phyloP scores from a whole-genome alignment of 2,329 filamentous ascomycete species.

The Hypoxylon sp. region DNA sequence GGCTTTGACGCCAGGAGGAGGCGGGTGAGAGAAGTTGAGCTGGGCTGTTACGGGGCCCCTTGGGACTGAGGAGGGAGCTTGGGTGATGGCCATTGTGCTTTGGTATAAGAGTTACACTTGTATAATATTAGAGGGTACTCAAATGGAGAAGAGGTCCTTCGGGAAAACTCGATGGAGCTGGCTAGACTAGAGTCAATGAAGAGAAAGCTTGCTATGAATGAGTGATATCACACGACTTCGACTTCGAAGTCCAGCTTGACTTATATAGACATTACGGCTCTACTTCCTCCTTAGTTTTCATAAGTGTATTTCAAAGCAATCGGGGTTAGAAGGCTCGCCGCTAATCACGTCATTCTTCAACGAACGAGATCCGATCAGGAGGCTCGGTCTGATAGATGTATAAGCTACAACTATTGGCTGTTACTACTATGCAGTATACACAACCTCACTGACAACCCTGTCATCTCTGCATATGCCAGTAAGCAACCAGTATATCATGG shows the following conservation, averaged over 20 bases:
- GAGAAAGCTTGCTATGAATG: conserved; percentile 6
- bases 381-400: neutral
- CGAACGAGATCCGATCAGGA: conserved; percentile 20
- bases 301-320: conserved; percentile 41
- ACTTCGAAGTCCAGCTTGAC: conserved; percentile 31
- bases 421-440: neutral
- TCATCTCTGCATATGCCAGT: conserved; percentile 7
- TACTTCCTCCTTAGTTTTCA: conserved; percentile 1
- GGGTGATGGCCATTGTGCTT: conserved; percentile 57
- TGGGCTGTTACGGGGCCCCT: conserved; percentile 72
- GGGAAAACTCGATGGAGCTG: neutral
- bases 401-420: conserved; percentile 5
- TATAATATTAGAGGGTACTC: neutral
- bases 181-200: neutral
- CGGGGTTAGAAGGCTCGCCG: conserved; percentile 8
- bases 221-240: conserved; percentile 12
- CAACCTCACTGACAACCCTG: neutral
- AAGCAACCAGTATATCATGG: neutral
- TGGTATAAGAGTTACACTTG: neutral
- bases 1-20: conserved; percentile 69
- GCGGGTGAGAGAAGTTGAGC: conserved; percentile 76
- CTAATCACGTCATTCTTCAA: conserved; percentile 36
- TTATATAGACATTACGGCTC: conserved; percentile 36
- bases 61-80: conserved; percentile 54
- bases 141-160: neutral